Evolutionary conservation across 2,329 filamentous ascomycete species (phyloP), one percentile per base, ranked within the genome.

Genomic region (Emergomyces pasteurianus): DNA sequence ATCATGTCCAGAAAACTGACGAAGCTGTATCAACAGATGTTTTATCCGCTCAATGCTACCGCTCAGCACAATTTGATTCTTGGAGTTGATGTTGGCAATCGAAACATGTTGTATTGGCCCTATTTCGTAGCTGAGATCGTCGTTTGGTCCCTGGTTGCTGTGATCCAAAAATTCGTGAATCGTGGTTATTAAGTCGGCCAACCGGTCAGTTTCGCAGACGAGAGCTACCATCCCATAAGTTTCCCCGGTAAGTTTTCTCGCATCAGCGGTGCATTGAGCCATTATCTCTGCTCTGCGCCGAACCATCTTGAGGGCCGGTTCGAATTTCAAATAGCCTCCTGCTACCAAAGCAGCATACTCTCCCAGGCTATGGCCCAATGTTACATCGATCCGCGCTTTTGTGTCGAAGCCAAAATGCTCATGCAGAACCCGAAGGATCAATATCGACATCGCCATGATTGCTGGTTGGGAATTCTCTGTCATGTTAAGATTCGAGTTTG

Each of bases 191-290:
- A 96, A 79, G 5, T 79, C 73, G 14, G 79, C 75, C 62, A 96
- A 81, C 71, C 90, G 88, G 65, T 86, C 82, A 3, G 90, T 87
- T 71, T 96, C 91, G 62, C 90, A 95, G 8, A 97, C 87, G 12
- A 96, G 78, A 4, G 92, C 92, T 2, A 96, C 86, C 92, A 97
- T 97, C 70, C 92, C 92, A 69, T 95, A 94, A 67, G 91, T 88
- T 65, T 89, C 88, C 60, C 89, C 89, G 65, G 86, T 85, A 63
- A 83, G 75, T 63, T 84, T 80, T 14, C 82, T 79, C 4, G 89
- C 89, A 28, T 81, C 78, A 66, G 77, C 77, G 8, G 89, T 91
- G 67, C 89, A 92, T 52, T 85, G 81, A 3, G 87, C 85, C 90
- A 96, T 95, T 65, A 87, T 84, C 71, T 91, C 87, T 57, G 90